Evolutionary conservation across 2,329 filamentous ascomycete genomes (phyloP).

Genomic region (Lasiodiplodia citricola): DNA sequence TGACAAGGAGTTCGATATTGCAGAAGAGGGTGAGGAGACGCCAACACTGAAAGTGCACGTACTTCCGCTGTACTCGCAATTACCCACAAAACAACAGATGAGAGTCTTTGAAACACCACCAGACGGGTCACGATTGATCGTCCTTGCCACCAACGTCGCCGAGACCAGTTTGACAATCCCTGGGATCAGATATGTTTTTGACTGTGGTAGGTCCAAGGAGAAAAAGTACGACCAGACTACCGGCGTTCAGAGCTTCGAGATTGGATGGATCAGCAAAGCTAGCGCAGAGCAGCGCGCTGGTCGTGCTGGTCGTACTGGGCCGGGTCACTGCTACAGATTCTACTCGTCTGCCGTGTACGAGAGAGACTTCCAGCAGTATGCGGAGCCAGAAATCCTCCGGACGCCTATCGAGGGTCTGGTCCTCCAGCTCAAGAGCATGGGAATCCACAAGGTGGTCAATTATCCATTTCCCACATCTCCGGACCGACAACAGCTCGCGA

Average conservation of each 20-base stretch:
- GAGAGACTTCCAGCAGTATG: conserved; percentile 83
- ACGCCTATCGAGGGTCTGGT: conserved; percentile 92
- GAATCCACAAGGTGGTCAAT: conserved; percentile 84
- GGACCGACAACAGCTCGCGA: conserved; percentile 73
- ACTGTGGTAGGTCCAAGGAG: conserved; percentile 91
- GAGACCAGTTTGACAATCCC: conserved; percentile 98
- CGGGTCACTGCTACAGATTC: conserved; percentile 92
- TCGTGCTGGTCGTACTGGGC: conserved; percentile 92
- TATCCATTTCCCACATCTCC: conserved; percentile 97
- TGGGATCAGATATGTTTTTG: conserved; percentile 93
- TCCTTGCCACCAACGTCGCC: conserved; percentile 94
- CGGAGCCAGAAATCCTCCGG: conserved; percentile 84
- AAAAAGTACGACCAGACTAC: conserved; percentile 85
- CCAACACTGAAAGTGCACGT: conserved; percentile 78
- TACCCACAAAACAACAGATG: conserved; percentile 89
- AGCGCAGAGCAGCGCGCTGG: conserved; percentile 90
- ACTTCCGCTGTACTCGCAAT: conserved; percentile 89
- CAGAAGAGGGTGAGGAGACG: conserved; percentile 70
- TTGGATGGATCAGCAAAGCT: conserved; percentile 97
- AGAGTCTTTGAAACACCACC: conserved; percentile 86
- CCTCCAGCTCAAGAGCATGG: conserved; percentile 93
- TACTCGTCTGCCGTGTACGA: conserved; percentile 96
- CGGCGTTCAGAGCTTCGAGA: conserved; percentile 92
- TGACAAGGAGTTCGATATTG: conserved; percentile 68
- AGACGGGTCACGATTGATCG: conserved; percentile 80